Conservation (phyloP, 345 rosid species). For the Hevea brasiliensis region DNA sequence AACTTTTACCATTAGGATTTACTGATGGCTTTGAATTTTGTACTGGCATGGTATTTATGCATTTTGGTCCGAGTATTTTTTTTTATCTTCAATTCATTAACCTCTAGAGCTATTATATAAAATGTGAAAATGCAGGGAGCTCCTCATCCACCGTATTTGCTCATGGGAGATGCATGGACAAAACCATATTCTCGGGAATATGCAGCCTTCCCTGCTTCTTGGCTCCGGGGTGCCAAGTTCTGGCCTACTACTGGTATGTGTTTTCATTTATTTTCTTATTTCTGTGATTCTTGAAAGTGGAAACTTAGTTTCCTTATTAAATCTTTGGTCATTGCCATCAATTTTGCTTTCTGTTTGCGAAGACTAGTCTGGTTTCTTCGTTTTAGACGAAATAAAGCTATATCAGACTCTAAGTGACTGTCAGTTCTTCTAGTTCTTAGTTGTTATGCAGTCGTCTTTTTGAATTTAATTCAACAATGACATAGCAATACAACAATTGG, state of each 20-base stretch:
- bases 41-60: not conserved
- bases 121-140: conserved; percentile 67
- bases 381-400: no score
- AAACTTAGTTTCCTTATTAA: not conserved
- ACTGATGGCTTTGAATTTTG: not conserved
- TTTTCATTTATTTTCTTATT: not conserved
- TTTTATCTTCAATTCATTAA: not conserved
- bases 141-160: conserved; percentile 98
- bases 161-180: conserved; percentile 94
- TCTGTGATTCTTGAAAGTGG: not conserved
- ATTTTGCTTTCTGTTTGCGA: not conserved
- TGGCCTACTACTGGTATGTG: conserved; percentile 85
- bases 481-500: no score
- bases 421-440: no score
- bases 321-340: not conserved
- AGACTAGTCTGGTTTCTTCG: no score
- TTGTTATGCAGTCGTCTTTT: not conserved
- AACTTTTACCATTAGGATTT: not conserved
- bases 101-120: not conserved
- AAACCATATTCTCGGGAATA: conserved; percentile 90
- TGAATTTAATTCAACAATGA: not conserved
- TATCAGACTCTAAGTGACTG: no score
- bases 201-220: conserved; percentile 96
- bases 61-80: not conserved
- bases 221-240: conserved; percentile 89